A percentile compares a stretch with the other conserved stretches of the same genome.
Conservation (phyloP, 345 rosid genomes). For the Brassica nigra region DNA sequence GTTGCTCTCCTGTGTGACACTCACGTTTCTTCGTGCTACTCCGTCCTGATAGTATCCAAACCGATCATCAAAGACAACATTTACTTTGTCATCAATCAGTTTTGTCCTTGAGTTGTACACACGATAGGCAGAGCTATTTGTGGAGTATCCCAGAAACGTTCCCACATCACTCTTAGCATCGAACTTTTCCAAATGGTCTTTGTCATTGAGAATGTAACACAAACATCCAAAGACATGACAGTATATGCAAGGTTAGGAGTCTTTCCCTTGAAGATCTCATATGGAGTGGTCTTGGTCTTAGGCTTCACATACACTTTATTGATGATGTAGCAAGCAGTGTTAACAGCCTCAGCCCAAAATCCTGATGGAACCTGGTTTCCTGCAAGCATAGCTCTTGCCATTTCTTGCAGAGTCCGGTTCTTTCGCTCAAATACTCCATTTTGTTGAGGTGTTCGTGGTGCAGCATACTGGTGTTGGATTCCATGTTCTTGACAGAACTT, state of each 20-base stretch:
- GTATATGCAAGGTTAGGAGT: neutral
- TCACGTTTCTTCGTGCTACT: neutral
- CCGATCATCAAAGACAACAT: neutral
- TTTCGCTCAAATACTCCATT: neutral
- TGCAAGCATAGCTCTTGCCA: neutral
- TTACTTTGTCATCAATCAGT: neutral
- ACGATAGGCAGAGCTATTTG: neutral
- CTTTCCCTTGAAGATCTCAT: neutral
- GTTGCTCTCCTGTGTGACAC: neutral
- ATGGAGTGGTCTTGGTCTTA: neutral
- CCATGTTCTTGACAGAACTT: neutral
- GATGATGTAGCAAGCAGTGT: neutral
- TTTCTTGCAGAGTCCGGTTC: neutral
- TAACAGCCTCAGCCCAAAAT: neutral
- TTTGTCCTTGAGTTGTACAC: neutral
- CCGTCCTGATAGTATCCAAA: neutral
- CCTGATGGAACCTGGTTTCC: neutral
- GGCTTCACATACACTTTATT: neutral
- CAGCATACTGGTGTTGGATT: neutral
- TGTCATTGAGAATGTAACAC: neutral
- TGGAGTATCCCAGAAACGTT: neutral
- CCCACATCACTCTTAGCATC: neutral
- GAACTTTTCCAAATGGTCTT: neutral
- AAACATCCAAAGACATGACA: neutral
- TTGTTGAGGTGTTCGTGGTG: neutral